phyloP scores from a whole-genome alignment of 345 rosid genomes.

The Euphorbia pulcherrima region DNA sequence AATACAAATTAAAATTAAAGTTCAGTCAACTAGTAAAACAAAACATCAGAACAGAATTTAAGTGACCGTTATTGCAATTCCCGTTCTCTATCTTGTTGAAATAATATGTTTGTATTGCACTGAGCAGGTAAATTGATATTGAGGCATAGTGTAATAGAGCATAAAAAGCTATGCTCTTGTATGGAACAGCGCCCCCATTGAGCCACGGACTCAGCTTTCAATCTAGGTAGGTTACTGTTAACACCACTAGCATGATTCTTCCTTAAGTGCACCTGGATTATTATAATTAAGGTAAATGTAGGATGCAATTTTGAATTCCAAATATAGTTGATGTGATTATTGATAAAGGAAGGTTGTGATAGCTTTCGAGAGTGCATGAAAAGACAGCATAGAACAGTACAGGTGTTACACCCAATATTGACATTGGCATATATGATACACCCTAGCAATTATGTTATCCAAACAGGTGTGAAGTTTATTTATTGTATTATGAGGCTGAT shows the following conservation, averaged over 20 bases:
- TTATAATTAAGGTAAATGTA: conserved; percentile 17
- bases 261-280: conserved; percentile 39
- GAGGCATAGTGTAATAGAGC: conserved; percentile 32
- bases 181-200: conserved; percentile 44
- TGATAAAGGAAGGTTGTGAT: not conserved
- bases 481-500: not conserved
- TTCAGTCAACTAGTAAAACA: too few species aligned
- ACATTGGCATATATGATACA: not conserved
- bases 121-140: conserved; percentile 26
- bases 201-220: conserved; percentile 51
- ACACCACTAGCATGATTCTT: conserved; percentile 24
- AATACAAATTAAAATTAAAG: too few species aligned
- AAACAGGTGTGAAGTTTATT: not conserved
- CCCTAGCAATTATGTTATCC: not conserved
- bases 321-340: not conserved
- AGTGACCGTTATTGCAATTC: too few species aligned
- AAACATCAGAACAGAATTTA: too few species aligned
- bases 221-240: conserved; percentile 52
- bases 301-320: not conserved
- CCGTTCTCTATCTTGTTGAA: not conserved
- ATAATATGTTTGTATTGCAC: conserved; percentile 18
- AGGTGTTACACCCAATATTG: conserved; percentile 6
- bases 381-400: not conserved
- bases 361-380: conserved; percentile 3
- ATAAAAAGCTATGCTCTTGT: too few species aligned